Evolutionary conservation across 441 rosid species (phyloP), one percentile per base, ranked within the genome.

Genomic region (Viola pubescens): DNA sequence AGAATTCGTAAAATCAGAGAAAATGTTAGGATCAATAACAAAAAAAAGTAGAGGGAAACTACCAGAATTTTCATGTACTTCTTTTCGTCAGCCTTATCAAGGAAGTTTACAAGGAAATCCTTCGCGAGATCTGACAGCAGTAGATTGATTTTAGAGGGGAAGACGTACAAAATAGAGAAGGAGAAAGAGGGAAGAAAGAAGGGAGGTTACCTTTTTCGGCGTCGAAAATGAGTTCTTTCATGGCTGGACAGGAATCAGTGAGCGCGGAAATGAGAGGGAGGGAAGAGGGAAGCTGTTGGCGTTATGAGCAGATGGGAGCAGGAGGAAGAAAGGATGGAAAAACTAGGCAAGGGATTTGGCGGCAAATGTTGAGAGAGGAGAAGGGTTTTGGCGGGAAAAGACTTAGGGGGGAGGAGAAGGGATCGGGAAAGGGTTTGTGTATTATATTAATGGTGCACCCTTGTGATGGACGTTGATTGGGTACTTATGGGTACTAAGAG

Each of bases 61-160:
- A 94, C 99, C 55, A 94, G 89, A 62, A 90, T 77, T 67, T 82
- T 81, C 70, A 77, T 64, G 78, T 94, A 94, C 74, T 90, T 94
- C 63, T 94, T 75, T 58, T 82, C 79, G 56, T 83, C 97, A 76
- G 71, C 72, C 5, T 87, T 81, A 45, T 87, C 89, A 42, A 78
- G 66, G 79, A 88, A 90, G 70, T 77, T 83, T 9, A 83, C 71
- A 11, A 94, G 82, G 68, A 94, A 94, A 38, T 88, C 97, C 82
- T 80, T 94, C 2, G 99, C 91, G 3, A 83, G 47, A 37, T 14
- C 97, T 94, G 81, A 8, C 26, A 14, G 37, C 43, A 37, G 6
- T 13, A 9, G 10, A 46, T 46, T 46, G 9, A 12, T 4, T 46
- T 6, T 0, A 46, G 4, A 9, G 11, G 9, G 26, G 44, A 7